Base-by-base conservation (phyloP, 2,329 filamentous ascomycete genomes). In the Neofusicoccum cordaticola region DNA sequence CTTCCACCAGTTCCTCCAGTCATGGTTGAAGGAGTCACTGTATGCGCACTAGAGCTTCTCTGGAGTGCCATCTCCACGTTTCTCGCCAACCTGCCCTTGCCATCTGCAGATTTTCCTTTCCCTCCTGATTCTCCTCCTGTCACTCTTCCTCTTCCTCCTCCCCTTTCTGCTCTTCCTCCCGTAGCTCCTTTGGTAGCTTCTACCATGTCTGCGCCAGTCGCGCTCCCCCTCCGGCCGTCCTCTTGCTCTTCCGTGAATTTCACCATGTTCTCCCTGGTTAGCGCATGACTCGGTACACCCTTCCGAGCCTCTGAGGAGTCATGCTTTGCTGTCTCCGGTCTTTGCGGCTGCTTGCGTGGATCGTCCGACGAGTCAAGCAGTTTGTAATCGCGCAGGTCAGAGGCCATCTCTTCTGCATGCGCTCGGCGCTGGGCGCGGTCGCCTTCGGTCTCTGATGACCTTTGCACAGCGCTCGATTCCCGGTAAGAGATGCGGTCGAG, bases 391-490 rank as follows among this genome's bases (percentile, higher is more conserved):
- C 84, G 77, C 4, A 86, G 72, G 56, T 77, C 74, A 31, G 81
- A 82, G 2, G 85, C 84, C 71, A 83, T 83, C 68, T 86, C 85
- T 71, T 86, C 84, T 7, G 82, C 81, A 15, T 80, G 74, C 53
- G 81, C 79, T n/a, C 82, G 76, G 53, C 80, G 73, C 63, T 80
- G 72, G 3, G 74, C 79, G 34, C 79, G 75, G 50, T 84, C 82
- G 12, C 77, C 78, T 65, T 82, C 78, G n/a, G 72, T 77, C 66
- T 81, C 76, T 19, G 76, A 70, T n/a, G 75, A 76, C 44, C 73
- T 73, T 31, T 75, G 76, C 57, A 81, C 68, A n/a, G 78, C 75
- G 13, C 73, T 67, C 45, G 75, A 72, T 57, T 74, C 77, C 31
- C 77, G 73, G 56, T 70, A 74, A 17, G 76, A 72, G 13, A 78